Conservation (phyloP, 371 early-diverging fungal species). For the Dichotomocladium elegans region DNA sequence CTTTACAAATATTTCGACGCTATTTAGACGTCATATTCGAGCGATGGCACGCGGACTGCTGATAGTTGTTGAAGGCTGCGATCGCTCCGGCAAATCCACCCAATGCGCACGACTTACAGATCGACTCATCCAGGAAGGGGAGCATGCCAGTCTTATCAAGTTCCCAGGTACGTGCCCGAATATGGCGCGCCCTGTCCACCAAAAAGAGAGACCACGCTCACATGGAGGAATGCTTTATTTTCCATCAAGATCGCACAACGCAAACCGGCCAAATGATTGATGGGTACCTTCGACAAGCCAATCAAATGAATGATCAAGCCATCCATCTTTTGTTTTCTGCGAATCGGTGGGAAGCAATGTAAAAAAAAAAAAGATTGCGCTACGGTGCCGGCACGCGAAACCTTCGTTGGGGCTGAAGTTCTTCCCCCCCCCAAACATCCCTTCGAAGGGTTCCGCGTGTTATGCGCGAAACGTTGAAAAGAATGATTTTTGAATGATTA, state of each 20-base stretch:
- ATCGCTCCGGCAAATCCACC: conserved; percentile 95
- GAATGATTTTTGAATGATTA: neutral
- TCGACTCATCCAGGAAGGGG: conserved; percentile 46
- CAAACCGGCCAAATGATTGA: conserved; percentile 91
- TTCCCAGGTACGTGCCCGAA: conserved; percentile 66
- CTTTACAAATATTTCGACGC: no score
- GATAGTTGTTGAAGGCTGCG: conserved; percentile 97
- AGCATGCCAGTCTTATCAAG: conserved; percentile 49
- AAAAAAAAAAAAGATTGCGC: conserved; percentile 10
- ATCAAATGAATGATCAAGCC: conserved; percentile 77
- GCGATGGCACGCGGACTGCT: conserved; percentile 74
- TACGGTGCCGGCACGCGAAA: no score
- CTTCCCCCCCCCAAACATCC: no score
- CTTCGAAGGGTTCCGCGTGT: no score
- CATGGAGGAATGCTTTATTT: neutral
- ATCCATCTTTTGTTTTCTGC: conserved; percentile 96
- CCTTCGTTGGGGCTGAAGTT: no score
- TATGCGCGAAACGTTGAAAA: neutral
- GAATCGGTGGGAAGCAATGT: conserved; percentile 76
- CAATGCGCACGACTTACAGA: conserved; percentile 72
- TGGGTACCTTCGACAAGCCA: conserved; percentile 70
- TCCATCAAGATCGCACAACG: conserved; percentile 80
- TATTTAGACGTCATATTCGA: neutral
- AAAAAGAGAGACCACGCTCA: neutral
- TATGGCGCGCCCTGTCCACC: neutral